Conservation (phyloP, 148 eudicot species). For the Mesembryanthemum crystallinum region DNA sequence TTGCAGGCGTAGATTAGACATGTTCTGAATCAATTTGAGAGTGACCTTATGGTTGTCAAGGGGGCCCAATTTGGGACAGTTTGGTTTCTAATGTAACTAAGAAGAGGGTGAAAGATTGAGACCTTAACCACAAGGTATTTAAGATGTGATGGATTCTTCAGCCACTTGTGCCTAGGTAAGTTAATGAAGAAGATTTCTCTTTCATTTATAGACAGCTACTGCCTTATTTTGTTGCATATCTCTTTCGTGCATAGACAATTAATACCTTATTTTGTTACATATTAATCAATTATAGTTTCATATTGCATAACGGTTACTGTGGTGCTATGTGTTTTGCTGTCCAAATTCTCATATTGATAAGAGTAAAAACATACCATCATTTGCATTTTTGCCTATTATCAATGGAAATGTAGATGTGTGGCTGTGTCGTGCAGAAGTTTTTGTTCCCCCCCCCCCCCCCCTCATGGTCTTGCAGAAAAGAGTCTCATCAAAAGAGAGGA, state of each 20-base stretch:
- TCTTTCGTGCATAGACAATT: neutral
- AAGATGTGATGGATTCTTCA: constrained; percentile 24
- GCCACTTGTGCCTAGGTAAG: constrained; percentile 30
- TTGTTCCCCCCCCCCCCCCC: neutral
- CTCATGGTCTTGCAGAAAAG: neutral
- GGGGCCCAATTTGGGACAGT: constrained; percentile 9
- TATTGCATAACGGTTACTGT: neutral
- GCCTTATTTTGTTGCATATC: constrained; percentile 18
- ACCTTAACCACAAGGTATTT: constrained; percentile 10
- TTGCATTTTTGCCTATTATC: constrained; percentile 3
- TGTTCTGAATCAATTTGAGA: constrained; percentile 16
- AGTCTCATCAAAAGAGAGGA: neutral
- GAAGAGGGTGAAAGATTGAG: constrained; percentile 12
- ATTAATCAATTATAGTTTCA: neutral
- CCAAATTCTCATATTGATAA: neutral
- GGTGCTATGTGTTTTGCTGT: constrained; percentile 13
- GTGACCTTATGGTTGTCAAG: constrained; percentile 9
- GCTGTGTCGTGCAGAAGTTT: neutral
- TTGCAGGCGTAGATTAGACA: constrained; percentile 25
- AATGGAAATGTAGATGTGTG: neutral
- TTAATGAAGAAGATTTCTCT: constrained; percentile 12
- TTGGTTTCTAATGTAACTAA: constrained; percentile 7
- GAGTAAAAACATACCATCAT: neutral
- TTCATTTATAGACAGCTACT: constrained; percentile 4
- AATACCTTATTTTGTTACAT: constrained; percentile 15